A percentile compares a stretch with the other conserved stretches of the same genome.
Evolutionary conservation across 805 yeast genomes (phyloP).

Genomic region (Ogataea henricii): DNA sequence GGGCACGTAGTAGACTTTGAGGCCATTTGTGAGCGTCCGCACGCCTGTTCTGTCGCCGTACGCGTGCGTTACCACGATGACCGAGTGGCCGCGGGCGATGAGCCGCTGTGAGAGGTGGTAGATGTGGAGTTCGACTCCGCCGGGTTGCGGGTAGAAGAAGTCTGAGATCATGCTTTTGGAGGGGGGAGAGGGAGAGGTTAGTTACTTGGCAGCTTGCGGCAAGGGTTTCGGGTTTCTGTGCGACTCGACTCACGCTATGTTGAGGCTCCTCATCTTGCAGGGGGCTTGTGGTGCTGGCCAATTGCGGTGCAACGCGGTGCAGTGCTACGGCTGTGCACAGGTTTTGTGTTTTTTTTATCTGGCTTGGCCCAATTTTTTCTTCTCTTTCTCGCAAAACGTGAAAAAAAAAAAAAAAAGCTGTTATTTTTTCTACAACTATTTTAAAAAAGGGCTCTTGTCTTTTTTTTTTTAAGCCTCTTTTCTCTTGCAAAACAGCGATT

Average conservation of each 20-base stretch:
- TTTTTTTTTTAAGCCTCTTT: neutral
- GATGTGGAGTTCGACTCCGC: conserved; percentile 96
- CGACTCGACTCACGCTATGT: conserved; percentile 35
- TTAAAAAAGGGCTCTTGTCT: neutral
- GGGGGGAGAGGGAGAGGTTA: conserved; percentile 1
- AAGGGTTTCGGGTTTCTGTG: neutral
- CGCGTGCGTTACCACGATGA: conserved; percentile 84
- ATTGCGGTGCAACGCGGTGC: no score
- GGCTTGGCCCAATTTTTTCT: conserved; percentile 1
- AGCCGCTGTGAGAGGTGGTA: conserved; percentile 86
- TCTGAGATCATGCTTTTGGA: conserved; percentile 91
- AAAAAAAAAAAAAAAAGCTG: neutral
- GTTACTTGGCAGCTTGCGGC: neutral
- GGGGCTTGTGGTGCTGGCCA: neutral
- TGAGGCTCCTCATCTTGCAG: conserved; percentile 25
- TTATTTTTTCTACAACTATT: neutral
- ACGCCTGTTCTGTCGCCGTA: conserved; percentile 84
- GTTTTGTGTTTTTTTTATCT: neutral
- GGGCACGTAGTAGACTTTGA: conserved; percentile 91
- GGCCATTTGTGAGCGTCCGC: conserved; percentile 81
- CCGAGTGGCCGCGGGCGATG: conserved; percentile 80
- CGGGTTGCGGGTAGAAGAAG: conserved; percentile 97
- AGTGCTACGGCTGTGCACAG: conserved; percentile 1
- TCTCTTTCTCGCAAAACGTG: neutral
- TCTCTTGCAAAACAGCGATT: neutral